phyloP scores from a whole-genome alignment of 345 rosid species.

The Laguncularia racemosa region DNA sequence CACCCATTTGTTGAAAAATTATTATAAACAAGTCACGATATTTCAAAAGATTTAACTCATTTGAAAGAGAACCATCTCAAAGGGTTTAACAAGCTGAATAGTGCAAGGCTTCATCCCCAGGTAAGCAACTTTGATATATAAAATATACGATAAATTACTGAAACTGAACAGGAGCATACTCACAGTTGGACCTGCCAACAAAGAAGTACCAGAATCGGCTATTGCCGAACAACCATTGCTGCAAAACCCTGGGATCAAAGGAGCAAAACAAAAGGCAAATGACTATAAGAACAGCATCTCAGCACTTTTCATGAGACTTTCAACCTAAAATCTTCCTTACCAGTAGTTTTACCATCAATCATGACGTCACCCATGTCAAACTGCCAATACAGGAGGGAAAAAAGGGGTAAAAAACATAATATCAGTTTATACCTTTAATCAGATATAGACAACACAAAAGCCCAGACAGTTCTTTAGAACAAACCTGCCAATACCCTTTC shows the following conservation, averaged over 20 bases:
- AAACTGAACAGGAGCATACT: conserved; percentile 11
- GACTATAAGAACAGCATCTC: neutral
- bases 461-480: no score
- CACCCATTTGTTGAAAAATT: no score
- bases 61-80: neutral
- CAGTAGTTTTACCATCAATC: conserved; percentile 47
- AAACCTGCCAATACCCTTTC: conserved; percentile 71
- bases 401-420: neutral
- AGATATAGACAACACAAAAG: no score
- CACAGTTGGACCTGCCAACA: conserved; percentile 72
- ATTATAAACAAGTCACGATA: no score
- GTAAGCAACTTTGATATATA: neutral
- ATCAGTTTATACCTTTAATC: neutral
- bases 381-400: conserved; percentile 19
- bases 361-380: conserved; percentile 67
- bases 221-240: conserved; percentile 51
- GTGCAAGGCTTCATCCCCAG: conserved; percentile 1
- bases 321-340: conserved; percentile 20
- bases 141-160: neutral
- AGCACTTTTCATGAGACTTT: neutral
- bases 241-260: conserved; percentile 37
- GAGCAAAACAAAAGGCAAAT: conserved; percentile 5
- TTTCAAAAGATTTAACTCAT: no score
- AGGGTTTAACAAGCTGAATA: no score
- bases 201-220: conserved; percentile 79